Evolutionary conservation across 2,329 filamentous ascomycete species (phyloP).

Genomic region (Ceratocystis ficicola): DNA sequence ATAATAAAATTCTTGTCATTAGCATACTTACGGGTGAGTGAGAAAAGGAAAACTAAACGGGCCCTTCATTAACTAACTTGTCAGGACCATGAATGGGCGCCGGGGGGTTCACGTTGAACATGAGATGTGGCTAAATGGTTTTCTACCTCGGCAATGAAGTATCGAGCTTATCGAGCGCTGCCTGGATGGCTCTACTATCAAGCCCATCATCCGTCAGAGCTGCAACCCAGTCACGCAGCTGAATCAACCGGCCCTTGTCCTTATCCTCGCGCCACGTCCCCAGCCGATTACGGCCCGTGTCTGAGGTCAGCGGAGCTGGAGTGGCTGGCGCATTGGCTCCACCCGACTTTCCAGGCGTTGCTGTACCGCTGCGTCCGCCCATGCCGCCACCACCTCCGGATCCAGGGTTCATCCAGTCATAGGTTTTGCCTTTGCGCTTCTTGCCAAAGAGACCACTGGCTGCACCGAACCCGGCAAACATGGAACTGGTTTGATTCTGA

Average conservation of each 20-base stretch:
- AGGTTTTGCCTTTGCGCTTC: constrained; percentile 54
- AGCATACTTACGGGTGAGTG: constrained; percentile 7
- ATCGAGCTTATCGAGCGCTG: constrained; percentile 44
- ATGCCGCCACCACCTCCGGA: constrained; percentile 31
- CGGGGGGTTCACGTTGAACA: no score
- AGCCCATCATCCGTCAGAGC: constrained; percentile 68
- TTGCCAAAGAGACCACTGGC: constrained; percentile 45
- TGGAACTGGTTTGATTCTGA: constrained; percentile 70
- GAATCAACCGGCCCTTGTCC: constrained; percentile 64
- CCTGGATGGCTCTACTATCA: constrained; percentile 51
- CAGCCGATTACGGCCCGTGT: constrained; percentile 46
- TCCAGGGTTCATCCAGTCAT: constrained; percentile 58
- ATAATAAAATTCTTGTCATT: background rate
- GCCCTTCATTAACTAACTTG: background rate
- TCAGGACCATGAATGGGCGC: background rate
- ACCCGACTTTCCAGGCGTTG: constrained; percentile 36
- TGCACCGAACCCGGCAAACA: constrained; percentile 55
- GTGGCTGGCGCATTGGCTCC: constrained; percentile 26
- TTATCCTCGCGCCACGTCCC: constrained; percentile 70
- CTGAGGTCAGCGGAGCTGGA: constrained; percentile 38
- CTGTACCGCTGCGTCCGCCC: constrained; percentile 35
- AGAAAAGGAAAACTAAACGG: no score
- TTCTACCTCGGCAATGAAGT: constrained; percentile 35
- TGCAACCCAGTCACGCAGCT: constrained; percentile 69
- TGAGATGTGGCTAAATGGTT: background rate